Conservation (phyloP, 2,329 filamentous ascomycete species). For the Nemania serpens region DNA sequence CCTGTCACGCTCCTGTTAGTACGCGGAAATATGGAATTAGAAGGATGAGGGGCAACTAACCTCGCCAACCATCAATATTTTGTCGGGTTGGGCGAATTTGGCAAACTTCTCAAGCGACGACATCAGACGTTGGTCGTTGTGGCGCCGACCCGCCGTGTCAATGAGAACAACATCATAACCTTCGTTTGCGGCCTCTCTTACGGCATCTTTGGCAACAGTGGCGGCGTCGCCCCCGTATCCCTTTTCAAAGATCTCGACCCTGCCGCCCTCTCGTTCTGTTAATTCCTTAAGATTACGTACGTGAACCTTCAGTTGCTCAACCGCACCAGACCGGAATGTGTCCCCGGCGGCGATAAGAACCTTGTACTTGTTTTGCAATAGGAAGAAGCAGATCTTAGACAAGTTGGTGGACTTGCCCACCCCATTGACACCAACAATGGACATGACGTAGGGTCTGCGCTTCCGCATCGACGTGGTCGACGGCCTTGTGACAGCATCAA, state of each 20-base stretch:
- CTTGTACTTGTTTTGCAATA: constrained; percentile 95
- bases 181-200: constrained; percentile 74
- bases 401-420: constrained; percentile 98
- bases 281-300: constrained; percentile 92
- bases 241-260: constrained; percentile 92
- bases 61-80: constrained; percentile 96
- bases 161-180: constrained; percentile 93
- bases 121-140: constrained; percentile 97
- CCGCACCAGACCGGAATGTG: constrained; percentile 95
- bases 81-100: constrained; percentile 93
- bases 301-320: constrained; percentile 95
- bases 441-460: constrained; percentile 90
- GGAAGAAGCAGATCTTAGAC: constrained; percentile 97
- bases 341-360: constrained; percentile 94
- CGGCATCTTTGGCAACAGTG: constrained; percentile 91
- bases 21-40: background rate
- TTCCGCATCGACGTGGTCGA: constrained; percentile 65
- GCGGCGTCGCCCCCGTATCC: constrained; percentile 98
- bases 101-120: constrained; percentile 96
- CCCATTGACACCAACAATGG: constrained; percentile 96
- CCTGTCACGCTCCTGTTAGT: constrained; percentile 49
- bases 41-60: constrained; percentile 32
- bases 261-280: constrained; percentile 78
- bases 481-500: constrained; percentile 75
- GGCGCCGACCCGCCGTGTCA: constrained; percentile 90